These are phyloP conservation scores for Teratosphaeriaceae sp. DNA, from an alignment of 2,329 filamentous ascomycete genomes.

Conservation along the genomic window DNA sequence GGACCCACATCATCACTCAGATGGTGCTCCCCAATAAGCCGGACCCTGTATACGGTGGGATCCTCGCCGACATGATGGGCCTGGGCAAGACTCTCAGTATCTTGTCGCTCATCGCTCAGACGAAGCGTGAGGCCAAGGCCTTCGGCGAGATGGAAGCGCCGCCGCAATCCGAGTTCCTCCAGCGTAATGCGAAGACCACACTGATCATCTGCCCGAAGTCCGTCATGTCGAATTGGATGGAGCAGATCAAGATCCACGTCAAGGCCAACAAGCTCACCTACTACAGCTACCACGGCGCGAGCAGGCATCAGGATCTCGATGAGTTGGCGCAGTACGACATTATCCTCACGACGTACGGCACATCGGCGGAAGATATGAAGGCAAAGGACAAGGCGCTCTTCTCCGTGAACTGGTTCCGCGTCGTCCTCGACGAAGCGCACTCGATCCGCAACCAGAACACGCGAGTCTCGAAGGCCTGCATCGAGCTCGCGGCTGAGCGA, in stretches of 20 bases:
- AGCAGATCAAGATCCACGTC: conserved; percentile 81
- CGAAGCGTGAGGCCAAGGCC: conserved; percentile 52
- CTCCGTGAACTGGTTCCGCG: conserved; percentile 83
- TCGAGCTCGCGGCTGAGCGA: conserved; percentile 68
- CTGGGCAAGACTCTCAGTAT: conserved; percentile 62
- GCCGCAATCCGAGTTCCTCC: conserved; percentile 29
- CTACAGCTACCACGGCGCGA: conserved; percentile 81
- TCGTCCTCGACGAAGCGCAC: conserved; percentile 92
- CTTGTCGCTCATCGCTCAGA: conserved; percentile 66
- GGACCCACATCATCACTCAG: conserved; percentile 81
- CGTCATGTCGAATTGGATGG: conserved; percentile 89
- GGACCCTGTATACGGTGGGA: conserved; percentile 35
- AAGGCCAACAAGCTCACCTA: conserved; percentile 57
- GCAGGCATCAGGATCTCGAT: conserved; percentile 61
- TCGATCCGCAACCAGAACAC: conserved; percentile 83
- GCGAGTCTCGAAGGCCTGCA: conserved; percentile 77
- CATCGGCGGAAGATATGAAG: conserved; percentile 64
- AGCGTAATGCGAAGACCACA: conserved; percentile 68
- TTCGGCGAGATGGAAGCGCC: conserved; percentile 53
- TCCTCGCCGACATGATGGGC: conserved; percentile 47
- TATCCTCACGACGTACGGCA: conserved; percentile 89
- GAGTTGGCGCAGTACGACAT: conserved; percentile 70
- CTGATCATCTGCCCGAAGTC: conserved; percentile 84
- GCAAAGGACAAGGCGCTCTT: conserved; percentile 57
- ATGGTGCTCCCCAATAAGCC: conserved; percentile 40